These are phyloP conservation scores for Protomyces lactucae-debilis DNA, from an alignment of 1,139 yeast genomes.

Conservation along the genomic window DNA sequence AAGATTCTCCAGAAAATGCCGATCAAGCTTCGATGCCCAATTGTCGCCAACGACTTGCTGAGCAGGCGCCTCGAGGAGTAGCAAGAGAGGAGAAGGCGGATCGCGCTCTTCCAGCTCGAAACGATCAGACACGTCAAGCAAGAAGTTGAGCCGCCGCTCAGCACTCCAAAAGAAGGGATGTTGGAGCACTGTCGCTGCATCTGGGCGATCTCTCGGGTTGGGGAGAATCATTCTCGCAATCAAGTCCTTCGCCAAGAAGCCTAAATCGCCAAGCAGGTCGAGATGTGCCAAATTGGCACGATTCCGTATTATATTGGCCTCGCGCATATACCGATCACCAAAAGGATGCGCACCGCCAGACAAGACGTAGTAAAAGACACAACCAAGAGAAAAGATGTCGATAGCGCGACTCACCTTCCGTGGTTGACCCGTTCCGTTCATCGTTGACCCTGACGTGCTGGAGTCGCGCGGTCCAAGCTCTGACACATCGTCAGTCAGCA, in stretches of 20 bases:
- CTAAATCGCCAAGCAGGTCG: slow-evolving; percentile 43
- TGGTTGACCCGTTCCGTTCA: slow-evolving; percentile 44
- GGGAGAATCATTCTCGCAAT: slow-evolving; percentile 64
- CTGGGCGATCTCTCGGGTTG: slow-evolving; percentile 70
- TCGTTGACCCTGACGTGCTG: slow-evolving; percentile 35
- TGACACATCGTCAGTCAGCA: slow-evolving; percentile 48
- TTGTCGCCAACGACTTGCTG: slow-evolving; percentile 54
- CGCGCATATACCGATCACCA: slow-evolving; percentile 82
- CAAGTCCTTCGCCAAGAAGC: slow-evolving; percentile 65
- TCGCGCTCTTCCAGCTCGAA: slow-evolving; percentile 84
- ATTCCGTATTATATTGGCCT: slow-evolving; percentile 78
- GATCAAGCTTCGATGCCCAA: slow-evolving; percentile 76
- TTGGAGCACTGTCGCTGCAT: slow-evolving; percentile 57
- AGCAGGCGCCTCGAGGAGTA: slow-evolving; percentile 57
- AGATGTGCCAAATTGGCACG: slow-evolving; percentile 53
- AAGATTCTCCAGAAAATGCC: slow-evolving; percentile 67
- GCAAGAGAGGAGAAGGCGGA: slow-evolving; percentile 67
- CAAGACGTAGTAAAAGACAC: slow-evolving; percentile 82
- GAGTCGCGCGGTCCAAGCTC: slow-evolving; percentile 32
- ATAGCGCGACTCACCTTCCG: slow-evolving; percentile 82
- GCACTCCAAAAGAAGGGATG: slow-evolving; percentile 88
- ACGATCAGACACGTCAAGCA: slow-evolving; percentile 81
- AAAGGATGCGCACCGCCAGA: slow-evolving; percentile 89
- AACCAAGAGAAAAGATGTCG: slow-evolving; percentile 90
- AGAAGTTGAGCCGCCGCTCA: slow-evolving; percentile 72